Evolutionary conservation across 371 early-diverging fungal genomes (phyloP), one percentile per base, ranked within the genome.

Genomic region (Lichtheimia ornata): DNA sequence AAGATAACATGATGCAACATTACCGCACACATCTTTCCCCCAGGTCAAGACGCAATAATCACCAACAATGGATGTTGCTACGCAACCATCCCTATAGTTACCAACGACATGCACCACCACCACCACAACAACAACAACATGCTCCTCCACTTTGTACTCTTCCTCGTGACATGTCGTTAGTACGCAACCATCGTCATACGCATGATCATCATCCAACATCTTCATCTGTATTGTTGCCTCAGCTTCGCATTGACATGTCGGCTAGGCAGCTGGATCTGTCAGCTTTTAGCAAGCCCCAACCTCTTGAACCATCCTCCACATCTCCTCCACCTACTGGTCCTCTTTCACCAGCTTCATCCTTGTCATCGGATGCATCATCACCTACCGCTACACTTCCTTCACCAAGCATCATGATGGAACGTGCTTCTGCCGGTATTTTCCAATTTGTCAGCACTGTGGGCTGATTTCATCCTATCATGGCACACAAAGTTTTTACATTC

Each of bases 1-100:
- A 90, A 67, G 93, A 92, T 69, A 91, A 92, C 59, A 93, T 92
- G 92, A 88, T 90, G 88, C 92, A 93, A 65, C 94, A 93, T 66
- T 91, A 89, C 59, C 86, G 90, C 5, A 90, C 91, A 42, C 92
- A 91, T 65, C 65, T 84, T 61, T 86, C 86, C 2, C 70, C 84
- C 14, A 84, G 79, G 71, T 84, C 85, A 28, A 73, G 84, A 17
- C 79, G 84, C 64, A 52, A 61, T 27, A 59, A 56, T 45, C 59
- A 25, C 2, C 49, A 67, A 43, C 50, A 62, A 50, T 35, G 35
- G 35, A 35, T 35, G 35, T 9, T 35, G 35, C 35, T 35, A 11
- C 35, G 35, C 35, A 35, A 35, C 9, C 35, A 35, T 11, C 35
- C 35, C 1, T 35, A 35, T 11, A 53, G 22, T 50, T 20, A 58